Conservation (phyloP, 345 rosid species). For the Carallia pectinifolia region DNA sequence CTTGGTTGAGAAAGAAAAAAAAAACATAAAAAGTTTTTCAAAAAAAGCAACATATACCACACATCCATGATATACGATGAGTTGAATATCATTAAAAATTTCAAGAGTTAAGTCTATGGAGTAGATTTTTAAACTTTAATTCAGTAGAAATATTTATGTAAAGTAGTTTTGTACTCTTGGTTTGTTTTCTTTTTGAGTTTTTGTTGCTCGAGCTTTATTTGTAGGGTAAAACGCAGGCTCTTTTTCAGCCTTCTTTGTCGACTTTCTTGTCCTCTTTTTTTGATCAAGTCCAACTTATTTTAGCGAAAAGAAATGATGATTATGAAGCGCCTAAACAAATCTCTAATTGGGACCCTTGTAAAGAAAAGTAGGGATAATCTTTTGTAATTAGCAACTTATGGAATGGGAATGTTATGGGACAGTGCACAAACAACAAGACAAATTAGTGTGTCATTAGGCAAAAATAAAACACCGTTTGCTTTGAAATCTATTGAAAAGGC, state of each 20-base stretch:
- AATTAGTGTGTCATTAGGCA: conserved; percentile 20
- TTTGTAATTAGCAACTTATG: conserved; percentile 17
- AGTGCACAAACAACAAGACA: conserved; percentile 58
- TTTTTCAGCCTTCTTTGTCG: conserved; percentile 34
- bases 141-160: neutral
- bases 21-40: no score
- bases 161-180: conserved; percentile 25
- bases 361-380: conserved; percentile 26
- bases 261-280: conserved; percentile 32
- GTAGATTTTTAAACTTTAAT: no score
- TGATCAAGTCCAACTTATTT: conserved; percentile 25
- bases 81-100: no score
- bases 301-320: conserved; percentile 26
- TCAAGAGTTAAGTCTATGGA: no score
- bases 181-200: neutral
- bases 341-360: conserved; percentile 29
- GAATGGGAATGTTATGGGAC: conserved; percentile 20
- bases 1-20: no score
- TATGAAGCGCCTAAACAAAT: conserved; percentile 34
- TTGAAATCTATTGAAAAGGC: conserved; percentile 51
- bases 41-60: no score
- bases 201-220: conserved; percentile 26
- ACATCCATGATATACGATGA: no score
- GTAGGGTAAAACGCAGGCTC: conserved; percentile 37
- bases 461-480: conserved; percentile 27